These are phyloP conservation scores for Ustilago trichophora DNA, from an alignment of 1,284 basidiomycete species.

Conservation along the genomic window DNA sequence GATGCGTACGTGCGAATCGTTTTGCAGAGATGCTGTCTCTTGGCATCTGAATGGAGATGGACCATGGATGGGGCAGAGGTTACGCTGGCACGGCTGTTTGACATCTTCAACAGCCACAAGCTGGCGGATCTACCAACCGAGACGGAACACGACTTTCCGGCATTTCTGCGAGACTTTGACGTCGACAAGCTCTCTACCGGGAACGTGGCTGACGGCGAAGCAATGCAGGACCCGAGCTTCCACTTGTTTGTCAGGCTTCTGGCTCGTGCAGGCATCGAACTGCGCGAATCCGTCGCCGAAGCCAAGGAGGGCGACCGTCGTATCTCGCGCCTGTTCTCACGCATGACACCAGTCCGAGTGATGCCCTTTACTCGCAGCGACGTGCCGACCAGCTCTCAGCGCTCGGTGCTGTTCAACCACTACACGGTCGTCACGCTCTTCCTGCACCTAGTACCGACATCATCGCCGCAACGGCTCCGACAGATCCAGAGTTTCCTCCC, in stretches of 20 bases:
- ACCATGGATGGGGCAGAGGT: conserved; percentile 70
- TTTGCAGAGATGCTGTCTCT: conserved; percentile 77
- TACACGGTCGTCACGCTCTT: conserved; percentile 81
- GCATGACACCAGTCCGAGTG: conserved; percentile 78
- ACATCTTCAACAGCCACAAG: conserved; percentile 81
- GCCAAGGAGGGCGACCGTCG: conserved; percentile 64
- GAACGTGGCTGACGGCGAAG: conserved; percentile 64
- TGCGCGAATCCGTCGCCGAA: conserved; percentile 17
- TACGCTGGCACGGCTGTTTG: conserved; percentile 76
- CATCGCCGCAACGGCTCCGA: conserved; percentile 72
- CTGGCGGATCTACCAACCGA: conserved; percentile 83
- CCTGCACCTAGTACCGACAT: conserved; percentile 76
- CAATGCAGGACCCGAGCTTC: conserved; percentile 75
- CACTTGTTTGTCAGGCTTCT: conserved; percentile 82
- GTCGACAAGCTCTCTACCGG: conserved; percentile 11
- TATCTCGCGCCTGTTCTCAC: conserved; percentile 79
- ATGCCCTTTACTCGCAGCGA: conserved; percentile 67
- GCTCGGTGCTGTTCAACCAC: conserved; percentile 87
- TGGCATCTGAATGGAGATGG: conserved; percentile 82
- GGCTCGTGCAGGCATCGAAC: conserved; percentile 70
- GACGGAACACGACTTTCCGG: conserved; percentile 75
- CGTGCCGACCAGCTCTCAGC: conserved; percentile 72
- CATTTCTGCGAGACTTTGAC: conserved; percentile 75
- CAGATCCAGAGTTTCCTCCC: conserved; percentile 76
- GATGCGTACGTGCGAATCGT: conserved; percentile 81